phyloP scores from a whole-genome alignment of 208 protist genomes.

The Acanthamoeba polyphaga region DNA sequence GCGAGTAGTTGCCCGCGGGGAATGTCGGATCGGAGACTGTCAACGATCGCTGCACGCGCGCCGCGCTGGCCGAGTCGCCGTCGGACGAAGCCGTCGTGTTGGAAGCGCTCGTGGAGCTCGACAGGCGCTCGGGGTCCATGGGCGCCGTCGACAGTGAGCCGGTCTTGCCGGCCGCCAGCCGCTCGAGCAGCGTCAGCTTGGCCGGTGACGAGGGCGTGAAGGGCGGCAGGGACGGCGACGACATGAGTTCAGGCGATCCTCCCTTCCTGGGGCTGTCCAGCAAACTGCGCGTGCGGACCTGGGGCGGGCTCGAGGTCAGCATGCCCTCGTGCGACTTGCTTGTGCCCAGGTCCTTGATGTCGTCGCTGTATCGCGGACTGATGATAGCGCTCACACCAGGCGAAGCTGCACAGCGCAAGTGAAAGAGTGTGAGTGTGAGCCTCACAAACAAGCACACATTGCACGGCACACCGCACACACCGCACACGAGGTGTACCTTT shows the following conservation, averaged over 20 bases:
- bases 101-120: background rate
- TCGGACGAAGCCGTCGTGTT: background rate
- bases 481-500: background rate
- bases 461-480: no score
- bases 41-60: background rate
- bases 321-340: conserved; percentile 2
- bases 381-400: background rate
- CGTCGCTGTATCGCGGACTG: conserved; percentile 30
- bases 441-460: background rate
- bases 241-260: background rate
- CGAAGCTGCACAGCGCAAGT: background rate
- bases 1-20: background rate
- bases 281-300: background rate
- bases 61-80: background rate
- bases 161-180: conserved; percentile 25
- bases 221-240: conserved; percentile 20
- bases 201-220: background rate
- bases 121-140: background rate
- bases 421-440: background rate
- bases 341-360: background rate
- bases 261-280: background rate
- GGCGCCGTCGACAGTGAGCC: background rate
- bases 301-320: background rate
- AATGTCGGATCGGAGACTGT: conserved; percentile 20
- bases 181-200: conserved; percentile 38